Base-by-base conservation (phyloP, 2,329 filamentous ascomycete species). In the Epichloe sylvatica region DNA sequence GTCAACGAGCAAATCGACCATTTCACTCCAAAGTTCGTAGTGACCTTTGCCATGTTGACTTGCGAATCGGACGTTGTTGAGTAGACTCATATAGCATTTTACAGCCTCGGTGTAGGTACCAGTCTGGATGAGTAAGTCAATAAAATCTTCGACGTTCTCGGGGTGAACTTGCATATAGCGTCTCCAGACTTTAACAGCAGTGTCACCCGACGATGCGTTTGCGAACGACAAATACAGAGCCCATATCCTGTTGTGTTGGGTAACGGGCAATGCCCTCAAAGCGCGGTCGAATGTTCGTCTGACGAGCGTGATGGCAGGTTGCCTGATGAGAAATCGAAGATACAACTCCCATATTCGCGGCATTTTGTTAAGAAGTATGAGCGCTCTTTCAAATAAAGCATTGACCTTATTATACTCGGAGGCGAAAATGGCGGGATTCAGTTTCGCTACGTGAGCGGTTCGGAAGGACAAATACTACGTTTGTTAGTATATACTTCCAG, bases 341-440 rank as follows among this genome's bases (percentile, higher is more conserved):
- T 96, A 98, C 81, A 97, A 87, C 65, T 96, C 90, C 94, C 92
- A 98, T 63, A 98, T 92, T 57, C 81, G 80, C 23, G 94, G 92
- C 92, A 98, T 98, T 70, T 98, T 98, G 70, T 98, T 96, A 54
- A 98, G 77, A 39, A 98, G 75, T 51, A 96, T 86, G 47, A 98
- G 72, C 3, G 92, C 90, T 58, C 87, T 80, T 70, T 98, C 92
- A 64, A 95, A 98, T 39, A 97, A 79, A 49, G 86, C 77, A 65
- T 98, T 98, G 64, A 97, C 89, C 68, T 97, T 98, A 62, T 82
- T 78, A 68, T 84, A 97, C 62, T 98, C 90, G 52, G 78, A 71
- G 47, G 80, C 80, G 64, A 86, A 88, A 51, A 82, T 76, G 50
- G 86, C 85, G 12, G 91, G 81, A 64, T 95, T 97, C 57, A 91